Conservation (phyloP, 495 filamentous ascomycete genomes). For the Pyrenula massariospora region DNA sequence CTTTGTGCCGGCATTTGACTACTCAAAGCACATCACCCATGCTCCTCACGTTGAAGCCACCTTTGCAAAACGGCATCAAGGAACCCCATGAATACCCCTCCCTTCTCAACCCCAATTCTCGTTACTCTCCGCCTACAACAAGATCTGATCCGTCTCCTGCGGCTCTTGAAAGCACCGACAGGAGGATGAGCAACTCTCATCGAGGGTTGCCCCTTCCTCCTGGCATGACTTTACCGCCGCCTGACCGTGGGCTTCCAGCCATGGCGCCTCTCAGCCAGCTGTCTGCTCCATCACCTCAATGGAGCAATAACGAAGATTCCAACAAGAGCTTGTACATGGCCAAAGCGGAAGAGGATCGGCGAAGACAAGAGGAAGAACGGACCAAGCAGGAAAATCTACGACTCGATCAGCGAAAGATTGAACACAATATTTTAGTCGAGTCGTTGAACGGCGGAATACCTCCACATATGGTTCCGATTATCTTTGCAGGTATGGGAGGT, state of each 20-base stretch:
- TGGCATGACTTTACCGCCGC: slow-evolving; percentile 22
- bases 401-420: slow-evolving; percentile 72
- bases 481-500: slow-evolving; percentile 74
- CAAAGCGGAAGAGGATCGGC: slow-evolving; percentile 74
- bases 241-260: slow-evolving; percentile 19
- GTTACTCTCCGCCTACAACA: slow-evolving; percentile 20
- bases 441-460: slow-evolving; percentile 73
- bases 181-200: slow-evolving; percentile 23
- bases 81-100: slow-evolving; percentile 24
- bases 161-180: slow-evolving; percentile 9
- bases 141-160: slow-evolving; percentile 10
- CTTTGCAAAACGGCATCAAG: slow-evolving; percentile 26
- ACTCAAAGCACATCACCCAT: slow-evolving; percentile 7
- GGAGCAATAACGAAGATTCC: slow-evolving; percentile 65
- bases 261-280: slow-evolving; percentile 36
- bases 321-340: slow-evolving; percentile 74
- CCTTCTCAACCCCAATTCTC: slow-evolving; percentile 10
- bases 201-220: slow-evolving; percentile 27
- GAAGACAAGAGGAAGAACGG: slow-evolving; percentile 79
- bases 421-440: slow-evolving; percentile 74
- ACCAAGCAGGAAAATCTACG: slow-evolving; percentile 67
- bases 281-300: slow-evolving; percentile 59
- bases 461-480: slow-evolving; percentile 74
- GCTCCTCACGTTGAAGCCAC: slow-evolving; percentile 32
- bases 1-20: no score